Evolutionary conservation across 2,329 filamentous ascomycete species (phyloP), one percentile per base, ranked within the genome.

Genomic region (Aspergillus brunneoviolaceus): DNA sequence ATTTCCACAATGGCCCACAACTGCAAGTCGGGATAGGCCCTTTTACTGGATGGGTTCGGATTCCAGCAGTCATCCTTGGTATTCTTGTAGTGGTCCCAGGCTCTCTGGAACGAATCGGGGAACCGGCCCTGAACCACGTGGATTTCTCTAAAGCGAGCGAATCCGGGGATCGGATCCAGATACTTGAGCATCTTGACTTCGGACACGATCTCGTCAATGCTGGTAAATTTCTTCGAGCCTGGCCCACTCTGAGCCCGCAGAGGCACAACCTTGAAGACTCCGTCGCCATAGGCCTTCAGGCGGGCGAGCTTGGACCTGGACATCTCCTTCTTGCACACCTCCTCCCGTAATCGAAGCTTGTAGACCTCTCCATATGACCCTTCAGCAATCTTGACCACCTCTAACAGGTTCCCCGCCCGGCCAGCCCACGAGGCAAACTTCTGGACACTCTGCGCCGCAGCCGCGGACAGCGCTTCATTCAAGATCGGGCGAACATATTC

Each of bases 311-410:
- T 77, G 7, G 70, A 74, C 60, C 73, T 76, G 5, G 73, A 77
- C 21, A 77, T 72, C 5, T 68, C 68, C 9, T 70, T 68, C 21
- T 71, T 71, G 45, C 69, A 73, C 19, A 72, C 59, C 51, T 77
- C 72, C 25, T 76, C 73, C 11, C 72, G 72, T n/a, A 79, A 55
- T 19, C 80, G 61, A 25, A 88, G 74, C 12, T 85, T 84, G 70
- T 87, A 88, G 3, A 89, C 86, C 68, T 88, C 86, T 57, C 85
- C 85, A 67, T 87, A 89, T 1, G 85, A 87, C 2, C 87, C 87
- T 70, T 89, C 86, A 9, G 85, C 86, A 39, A 89, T 82, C 65
- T 89, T 89, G 9, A 78, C 76, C 47, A 88, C 79, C 42, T 79
- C 69, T 63, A 79, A 72, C 66, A 75, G 69, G 39, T 70, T 72